Evolutionary conservation across 352 stramenopile species (phyloP), one percentile per base, ranked within the genome.

Genomic region (Globisporangium paddicum): DNA sequence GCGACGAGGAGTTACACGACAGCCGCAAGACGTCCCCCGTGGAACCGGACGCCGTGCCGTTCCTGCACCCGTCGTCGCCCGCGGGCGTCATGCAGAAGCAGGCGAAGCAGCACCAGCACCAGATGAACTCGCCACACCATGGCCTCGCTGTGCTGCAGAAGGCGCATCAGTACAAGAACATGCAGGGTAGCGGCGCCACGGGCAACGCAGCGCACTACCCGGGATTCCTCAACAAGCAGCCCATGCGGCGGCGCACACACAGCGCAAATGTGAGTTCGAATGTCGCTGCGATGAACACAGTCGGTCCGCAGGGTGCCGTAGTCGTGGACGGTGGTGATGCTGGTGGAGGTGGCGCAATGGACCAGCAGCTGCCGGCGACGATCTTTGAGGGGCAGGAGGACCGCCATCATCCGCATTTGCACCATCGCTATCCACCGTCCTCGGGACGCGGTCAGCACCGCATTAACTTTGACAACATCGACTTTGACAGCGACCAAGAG

Each of bases 241-340:
- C 84, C 9, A 93, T 93, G 84, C 69, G 84, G 19, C 68, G 84
- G 35, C 65, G 84, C 32, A 82, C 84, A 1, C 82, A 93, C 59
- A 92, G 82, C 58, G 82, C 76, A 1, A 81, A 74, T n/a, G 69
- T 55, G 7, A 66, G 51, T 9, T 55, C 63, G 19, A 67, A 72
- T 19, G 63, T 62, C 11, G 47, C 35, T 23, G 49, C 23, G 34
- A 47, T 56, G 14, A 49, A 41, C 35, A 21, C 25, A 23, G 68
- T 58, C 37, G 67, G 45, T 16, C 59, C 57, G 10, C 69, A 70
- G 46, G 65, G 51, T 41, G 49, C 49, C 41, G 53, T 38, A 28
- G 41, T 55, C 44, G 58, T 35, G 9, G 57, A 23, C 32, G 64
- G 23, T 7, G 42, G 64, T 2, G 30, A 56, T 9, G 50, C 25